Evolutionary conservation across 495 filamentous ascomycete genomes (phyloP), one percentile per base, ranked within the genome.

Genomic region (Penicillium verhagenii): DNA sequence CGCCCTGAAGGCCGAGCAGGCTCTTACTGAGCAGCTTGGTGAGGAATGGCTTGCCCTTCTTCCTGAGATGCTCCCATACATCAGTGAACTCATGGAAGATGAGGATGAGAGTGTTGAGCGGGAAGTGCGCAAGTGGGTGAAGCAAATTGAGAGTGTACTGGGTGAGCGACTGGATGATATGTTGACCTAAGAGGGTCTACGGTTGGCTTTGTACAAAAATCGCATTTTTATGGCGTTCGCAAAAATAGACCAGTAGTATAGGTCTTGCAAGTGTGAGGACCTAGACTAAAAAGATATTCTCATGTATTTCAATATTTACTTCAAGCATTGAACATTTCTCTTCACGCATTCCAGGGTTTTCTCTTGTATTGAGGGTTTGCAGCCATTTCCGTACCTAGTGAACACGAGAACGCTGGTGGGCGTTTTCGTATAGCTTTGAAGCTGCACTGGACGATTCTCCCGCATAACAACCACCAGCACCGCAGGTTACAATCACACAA

Each of bases 41-140:
- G 91, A 97, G 61, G 94, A 97, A 59, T 97, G 95, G 95, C 70
- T 97, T 54, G 80, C 83, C 2, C 77, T 92, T 68, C 71, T 97
- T 67, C 89, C 92, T 0, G 93, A 98, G 79, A 96, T 96, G 85
- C 74, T 97, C 59, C 94, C 94, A 28, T 88, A 90, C 50, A 94
- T 98, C 47, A 92, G 88, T 56, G 94, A 98, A 72, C 64, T 95
- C 57, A 88, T 94, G 76, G 95, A 98, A 69, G 94, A 98, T 69
- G 94, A 96, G 58, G 91, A 97, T 58, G 93, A 97, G 71, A 76
- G 70, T 21, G 92, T 98, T 35, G 94, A 97, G 78, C 75, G 84
- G 59, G 93, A 96, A 75, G 89, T 90, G 8, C 78, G 88, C 65
- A 80, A 83, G 52, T 94, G 93, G 91, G 89, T 96, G 56, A 83